Evolutionary conservation across 2,329 filamentous ascomycete genomes (phyloP).

Genomic region (Claviceps lovelessii): DNA sequence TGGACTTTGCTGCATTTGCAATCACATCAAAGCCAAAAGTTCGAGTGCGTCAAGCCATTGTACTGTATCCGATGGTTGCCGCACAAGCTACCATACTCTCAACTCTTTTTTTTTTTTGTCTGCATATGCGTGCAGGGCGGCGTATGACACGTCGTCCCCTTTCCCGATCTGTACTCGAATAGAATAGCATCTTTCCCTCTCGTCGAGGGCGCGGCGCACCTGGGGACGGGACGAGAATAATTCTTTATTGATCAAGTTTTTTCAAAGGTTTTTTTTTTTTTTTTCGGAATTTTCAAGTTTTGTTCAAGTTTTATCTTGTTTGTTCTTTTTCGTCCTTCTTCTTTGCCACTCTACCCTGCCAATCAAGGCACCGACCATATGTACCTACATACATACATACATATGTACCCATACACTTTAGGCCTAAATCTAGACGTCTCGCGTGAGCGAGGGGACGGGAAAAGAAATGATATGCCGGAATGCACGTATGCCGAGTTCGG

Average conservation of each 20-base stretch:
- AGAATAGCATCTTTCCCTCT: background rate
- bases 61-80: background rate
- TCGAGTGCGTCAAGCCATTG: background rate
- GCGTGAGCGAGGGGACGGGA: background rate
- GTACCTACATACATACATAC: background rate
- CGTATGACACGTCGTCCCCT: background rate
- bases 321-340: background rate
- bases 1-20: background rate
- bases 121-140: background rate
- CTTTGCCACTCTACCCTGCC: background rate
- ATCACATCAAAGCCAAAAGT: background rate
- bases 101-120: background rate
- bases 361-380: no score
- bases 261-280: background rate
- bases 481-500: no score
- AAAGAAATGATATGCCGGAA: background rate
- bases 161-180: background rate
- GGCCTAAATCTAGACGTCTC: background rate
- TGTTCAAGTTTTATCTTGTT: no score
- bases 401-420: conserved; percentile 1
- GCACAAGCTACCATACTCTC: background rate
- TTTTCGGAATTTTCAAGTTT: background rate
- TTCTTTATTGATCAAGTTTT: no score
- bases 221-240: background rate
- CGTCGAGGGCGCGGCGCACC: background rate